Percentiles rank a stretch among this genome's conserved stretches.
phyloP scores from a whole-genome alignment of 2,329 filamentous ascomycete genomes.

The Dactylellina parvicollis region DNA sequence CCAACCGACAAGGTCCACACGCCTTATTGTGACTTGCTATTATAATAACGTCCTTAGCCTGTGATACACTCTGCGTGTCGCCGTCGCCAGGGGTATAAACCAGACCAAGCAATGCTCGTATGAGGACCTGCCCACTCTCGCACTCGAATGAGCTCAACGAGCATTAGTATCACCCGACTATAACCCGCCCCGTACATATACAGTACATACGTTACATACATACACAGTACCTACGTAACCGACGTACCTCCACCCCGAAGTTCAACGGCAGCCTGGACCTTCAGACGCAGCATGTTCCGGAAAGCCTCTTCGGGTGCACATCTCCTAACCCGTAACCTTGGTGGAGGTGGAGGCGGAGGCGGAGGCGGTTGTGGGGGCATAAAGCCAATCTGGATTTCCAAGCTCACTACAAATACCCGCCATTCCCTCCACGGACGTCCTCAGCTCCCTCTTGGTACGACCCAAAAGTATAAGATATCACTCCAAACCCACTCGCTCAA shows the following conservation, averaged over 20 bases:
- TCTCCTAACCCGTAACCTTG: conserved; percentile 32
- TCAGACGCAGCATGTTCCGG: conserved; percentile 40
- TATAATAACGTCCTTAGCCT: background rate
- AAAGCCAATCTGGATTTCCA: conserved; percentile 23
- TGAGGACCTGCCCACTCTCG: conserved; percentile 35
- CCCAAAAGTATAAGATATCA: background rate
- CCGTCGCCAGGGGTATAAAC: conserved; percentile 1
- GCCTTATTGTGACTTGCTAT: background rate
- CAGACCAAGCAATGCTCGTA: background rate
- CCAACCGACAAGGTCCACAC: too few relatives aligned
- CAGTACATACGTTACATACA: too few relatives aligned
- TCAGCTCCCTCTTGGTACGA: background rate
- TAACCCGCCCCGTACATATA: conserved; percentile 21
- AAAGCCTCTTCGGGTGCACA: conserved; percentile 39
- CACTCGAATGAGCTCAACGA: conserved; percentile 44
- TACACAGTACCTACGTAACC: background rate
- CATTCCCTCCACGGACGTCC: conserved; percentile 12
- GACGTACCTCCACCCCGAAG: background rate
- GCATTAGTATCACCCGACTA: conserved; percentile 45
- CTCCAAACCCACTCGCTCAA: conserved; percentile 12
- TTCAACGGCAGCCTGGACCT: conserved; percentile 23
- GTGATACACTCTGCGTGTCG: conserved; percentile 3
- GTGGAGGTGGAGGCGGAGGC: conserved; percentile 22
- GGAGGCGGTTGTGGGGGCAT: conserved; percentile 6
- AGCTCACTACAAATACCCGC: conserved; percentile 34